A percentile compares a stretch with the other conserved stretches of the same genome.
Evolutionary conservation across 257 asterid genomes (phyloP).

Genomic region (Thymus mandschuricus): DNA sequence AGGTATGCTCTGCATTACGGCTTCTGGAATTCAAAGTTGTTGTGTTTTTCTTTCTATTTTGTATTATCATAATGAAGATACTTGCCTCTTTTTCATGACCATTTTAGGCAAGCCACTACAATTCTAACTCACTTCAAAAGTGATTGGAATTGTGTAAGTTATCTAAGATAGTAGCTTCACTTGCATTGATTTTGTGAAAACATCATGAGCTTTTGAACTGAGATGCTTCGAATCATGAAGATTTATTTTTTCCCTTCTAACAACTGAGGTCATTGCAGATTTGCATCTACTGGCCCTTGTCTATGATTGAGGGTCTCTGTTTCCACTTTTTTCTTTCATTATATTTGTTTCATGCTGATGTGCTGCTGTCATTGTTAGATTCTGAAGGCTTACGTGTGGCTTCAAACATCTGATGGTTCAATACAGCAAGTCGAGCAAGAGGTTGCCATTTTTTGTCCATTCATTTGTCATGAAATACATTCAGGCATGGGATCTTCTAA

Average conservation of each 20-base stretch:
- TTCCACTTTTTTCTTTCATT: slow-evolving; percentile 5
- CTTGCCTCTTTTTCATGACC: neutral
- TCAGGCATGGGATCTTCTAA: slow-evolving; percentile 87
- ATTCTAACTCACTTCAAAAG: neutral
- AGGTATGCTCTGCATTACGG: slow-evolving; percentile 39
- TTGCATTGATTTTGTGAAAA: neutral
- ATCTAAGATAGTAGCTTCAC: neutral
- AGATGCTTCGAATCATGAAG: neutral
- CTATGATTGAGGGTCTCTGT: neutral
- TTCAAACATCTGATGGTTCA: slow-evolving; percentile 81
- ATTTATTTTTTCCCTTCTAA: neutral
- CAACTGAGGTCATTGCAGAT: neutral
- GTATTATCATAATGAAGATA: slow-evolving; percentile 8
- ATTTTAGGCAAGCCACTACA: neutral
- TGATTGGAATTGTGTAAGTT: neutral
- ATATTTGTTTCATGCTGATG: slow-evolving; percentile 17
- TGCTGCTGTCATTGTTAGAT: slow-evolving; percentile 39
- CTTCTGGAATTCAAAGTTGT: slow-evolving; percentile 22
- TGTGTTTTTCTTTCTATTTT: neutral
- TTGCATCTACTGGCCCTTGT: neutral
- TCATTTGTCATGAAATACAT: slow-evolving; percentile 80
- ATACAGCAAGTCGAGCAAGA: slow-evolving; percentile 90
- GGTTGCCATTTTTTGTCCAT: slow-evolving; percentile 83
- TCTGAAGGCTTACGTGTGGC: slow-evolving; percentile 91
- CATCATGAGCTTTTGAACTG: no score